Percentiles rank a stretch among this genome's conserved stretches.
These are phyloP conservation scores for Iris macrosiphon DNA, from an alignment of 106 monocot species.

Conservation along the genomic window DNA sequence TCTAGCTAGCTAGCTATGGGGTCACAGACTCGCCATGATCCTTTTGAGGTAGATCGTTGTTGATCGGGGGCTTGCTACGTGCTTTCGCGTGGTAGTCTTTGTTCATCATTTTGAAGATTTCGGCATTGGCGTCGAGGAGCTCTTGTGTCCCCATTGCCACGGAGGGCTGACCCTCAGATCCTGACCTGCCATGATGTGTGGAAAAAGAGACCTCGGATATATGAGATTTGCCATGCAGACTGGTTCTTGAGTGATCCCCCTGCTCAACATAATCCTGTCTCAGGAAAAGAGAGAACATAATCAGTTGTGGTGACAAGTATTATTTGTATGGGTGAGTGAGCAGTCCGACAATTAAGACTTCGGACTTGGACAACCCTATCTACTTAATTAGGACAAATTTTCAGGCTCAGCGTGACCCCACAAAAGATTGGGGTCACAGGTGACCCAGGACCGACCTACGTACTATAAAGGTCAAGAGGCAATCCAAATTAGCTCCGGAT, in stretches of 20 bases:
- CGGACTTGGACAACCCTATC: background rate
- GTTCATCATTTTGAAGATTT: conserved; percentile 20
- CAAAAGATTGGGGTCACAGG: background rate
- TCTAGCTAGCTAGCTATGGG: conserved; percentile 1
- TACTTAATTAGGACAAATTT: background rate
- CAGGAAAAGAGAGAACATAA: background rate
- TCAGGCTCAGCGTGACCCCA: background rate
- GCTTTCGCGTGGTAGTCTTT: conserved; percentile 25
- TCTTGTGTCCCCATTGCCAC: conserved; percentile 7
- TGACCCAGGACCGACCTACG: no score
- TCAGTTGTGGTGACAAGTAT: no score
- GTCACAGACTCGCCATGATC: background rate
- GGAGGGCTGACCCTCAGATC: background rate
- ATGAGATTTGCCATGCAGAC: no score
- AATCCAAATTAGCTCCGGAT: background rate
- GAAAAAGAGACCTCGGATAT: background rate
- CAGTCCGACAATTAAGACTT: no score
- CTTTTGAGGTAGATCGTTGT: conserved; percentile 2
- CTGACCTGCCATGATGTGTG: background rate
- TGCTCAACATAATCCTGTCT: background rate
- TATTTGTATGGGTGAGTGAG: no score
- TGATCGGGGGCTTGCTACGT: conserved; percentile 14
- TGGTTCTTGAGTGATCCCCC: background rate
- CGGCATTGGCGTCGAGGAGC: conserved; percentile 1
- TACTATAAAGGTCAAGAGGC: background rate